Evolutionary conservation across 2,329 filamentous ascomycete species (phyloP).

Genomic region (Fusarium pseudocircinatum): DNA sequence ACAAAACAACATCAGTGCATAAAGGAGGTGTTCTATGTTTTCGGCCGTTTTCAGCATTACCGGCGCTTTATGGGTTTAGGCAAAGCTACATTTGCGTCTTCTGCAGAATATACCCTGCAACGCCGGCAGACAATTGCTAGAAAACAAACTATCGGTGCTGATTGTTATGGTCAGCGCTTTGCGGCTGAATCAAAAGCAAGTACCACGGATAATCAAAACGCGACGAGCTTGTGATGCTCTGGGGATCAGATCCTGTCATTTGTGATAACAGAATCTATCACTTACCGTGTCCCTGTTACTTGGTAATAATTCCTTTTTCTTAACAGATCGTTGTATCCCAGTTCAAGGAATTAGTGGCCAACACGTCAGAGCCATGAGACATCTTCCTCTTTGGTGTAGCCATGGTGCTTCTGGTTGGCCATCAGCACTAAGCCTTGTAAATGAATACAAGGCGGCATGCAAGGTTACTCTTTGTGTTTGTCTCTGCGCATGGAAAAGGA

Average conservation of each 20-base stretch:
- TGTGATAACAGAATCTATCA: constrained; percentile 25
- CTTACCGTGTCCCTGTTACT: constrained; percentile 2
- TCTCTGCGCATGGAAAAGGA: not conserved
- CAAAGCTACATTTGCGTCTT: not conserved
- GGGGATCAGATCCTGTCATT: constrained; percentile 28
- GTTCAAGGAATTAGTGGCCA: constrained; percentile 6
- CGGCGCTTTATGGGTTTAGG: not conserved
- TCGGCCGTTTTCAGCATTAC: not conserved
- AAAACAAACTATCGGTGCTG: not conserved
- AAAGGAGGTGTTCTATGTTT: not conserved
- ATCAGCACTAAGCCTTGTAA: not conserved
- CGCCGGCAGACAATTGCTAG: not conserved
- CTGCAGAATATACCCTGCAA: not conserved
- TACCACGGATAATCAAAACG: not conserved
- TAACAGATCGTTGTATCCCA: not conserved
- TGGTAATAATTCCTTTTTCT: constrained; percentile 5
- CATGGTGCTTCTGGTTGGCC: not conserved
- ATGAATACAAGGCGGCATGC: not conserved
- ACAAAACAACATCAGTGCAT: not conserved
- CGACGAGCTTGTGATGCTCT: not conserved
- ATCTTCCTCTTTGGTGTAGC: not conserved
- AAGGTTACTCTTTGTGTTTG: not conserved
- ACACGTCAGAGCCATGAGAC: constrained; percentile 7
- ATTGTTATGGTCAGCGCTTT: not conserved
- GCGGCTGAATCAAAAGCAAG: constrained; percentile 10